Conservation (phyloP, 2,329 filamentous ascomycete species). For the Calonectria pseudoreteaudii region DNA sequence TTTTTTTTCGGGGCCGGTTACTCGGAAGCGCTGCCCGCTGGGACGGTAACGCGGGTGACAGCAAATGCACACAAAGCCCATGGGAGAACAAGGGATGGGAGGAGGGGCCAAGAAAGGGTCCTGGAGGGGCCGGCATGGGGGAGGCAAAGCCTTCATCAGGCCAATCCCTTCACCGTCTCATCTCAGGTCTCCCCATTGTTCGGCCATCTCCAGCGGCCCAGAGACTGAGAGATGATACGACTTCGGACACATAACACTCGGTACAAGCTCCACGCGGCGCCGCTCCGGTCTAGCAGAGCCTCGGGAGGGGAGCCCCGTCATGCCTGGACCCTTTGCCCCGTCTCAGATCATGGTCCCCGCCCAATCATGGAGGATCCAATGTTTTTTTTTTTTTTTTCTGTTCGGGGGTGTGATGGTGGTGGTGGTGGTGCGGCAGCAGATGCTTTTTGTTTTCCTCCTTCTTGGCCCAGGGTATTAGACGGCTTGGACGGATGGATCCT, state of each 20-base stretch:
- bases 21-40: constrained; percentile 16
- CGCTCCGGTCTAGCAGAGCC: constrained; percentile 24
- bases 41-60: constrained; percentile 8
- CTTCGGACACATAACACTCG: constrained; percentile 24
- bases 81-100: not conserved
- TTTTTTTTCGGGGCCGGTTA: constrained; percentile 16
- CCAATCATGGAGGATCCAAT: constrained; percentile 15
- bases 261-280: constrained; percentile 21
- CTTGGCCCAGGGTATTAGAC: not conserved
- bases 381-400: not conserved
- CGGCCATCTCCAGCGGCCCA: constrained; percentile 23
- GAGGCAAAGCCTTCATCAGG: constrained; percentile 8
- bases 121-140: not conserved
- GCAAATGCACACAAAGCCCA: not conserved
- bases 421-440: not conserved
- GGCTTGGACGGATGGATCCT: not conserved
- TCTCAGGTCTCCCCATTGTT: constrained; percentile 22
- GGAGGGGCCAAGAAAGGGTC: not conserved
- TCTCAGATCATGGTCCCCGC: constrained; percentile 7
- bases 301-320: constrained; percentile 18
- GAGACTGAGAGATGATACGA: constrained; percentile 23
- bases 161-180: constrained; percentile 24
- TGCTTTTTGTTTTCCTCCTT: not conserved
- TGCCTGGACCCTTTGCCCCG: constrained; percentile 21
- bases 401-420: not conserved